Base-by-base conservation (phyloP, 1,284 basidiomycete species). In the Xerocomus amazonicus region DNA sequence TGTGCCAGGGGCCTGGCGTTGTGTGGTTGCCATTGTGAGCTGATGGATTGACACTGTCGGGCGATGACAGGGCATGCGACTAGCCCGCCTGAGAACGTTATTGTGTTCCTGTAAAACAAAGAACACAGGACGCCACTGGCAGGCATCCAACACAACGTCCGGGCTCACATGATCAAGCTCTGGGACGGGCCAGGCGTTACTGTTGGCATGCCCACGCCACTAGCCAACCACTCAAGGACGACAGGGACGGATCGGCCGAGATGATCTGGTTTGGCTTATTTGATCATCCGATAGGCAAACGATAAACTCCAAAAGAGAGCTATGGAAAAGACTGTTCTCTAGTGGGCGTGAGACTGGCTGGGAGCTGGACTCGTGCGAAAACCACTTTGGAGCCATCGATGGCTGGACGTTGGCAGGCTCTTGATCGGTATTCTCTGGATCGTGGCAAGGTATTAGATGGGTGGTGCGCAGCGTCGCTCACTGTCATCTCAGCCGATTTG, bases 221-320 rank as follows among this genome's bases (percentile, higher is more conserved):
- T 17, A 6, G 35, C 17, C 16, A 38, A 4, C 19, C 19, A 23
- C 19, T 23, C 19, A 23, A 23, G 19, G 19, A 23, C 6, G 26
- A 28, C n/a, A 40, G 26, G 38, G 38, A 9, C 38, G 26, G 26
- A 26, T 23, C 3, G 29, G 7, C 8, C 31, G 35, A 37, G 40
- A 33, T 45, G 43, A 47, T 36, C 53, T 29, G 23, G 34, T 19
- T 2, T 28, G 50, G 19, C 59, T 61, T 44, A 45, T 37, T 41
- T 43, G 58, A 52, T 44, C 19, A 34, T 56, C 47, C 27, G 58
- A 51, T 47, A 9, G 9, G 48, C 28, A 10, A 35, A 35, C 42
- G 51, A 55, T 51, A 51, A 38, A 34, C 27, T 23, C 41, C 19
- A 38, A 39, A 39, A 49, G 43, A 53, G 48, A 28, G 19, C 2